Conservation (phyloP, 2,329 filamentous ascomycete species). For the Colletotrichum truncatum region DNA sequence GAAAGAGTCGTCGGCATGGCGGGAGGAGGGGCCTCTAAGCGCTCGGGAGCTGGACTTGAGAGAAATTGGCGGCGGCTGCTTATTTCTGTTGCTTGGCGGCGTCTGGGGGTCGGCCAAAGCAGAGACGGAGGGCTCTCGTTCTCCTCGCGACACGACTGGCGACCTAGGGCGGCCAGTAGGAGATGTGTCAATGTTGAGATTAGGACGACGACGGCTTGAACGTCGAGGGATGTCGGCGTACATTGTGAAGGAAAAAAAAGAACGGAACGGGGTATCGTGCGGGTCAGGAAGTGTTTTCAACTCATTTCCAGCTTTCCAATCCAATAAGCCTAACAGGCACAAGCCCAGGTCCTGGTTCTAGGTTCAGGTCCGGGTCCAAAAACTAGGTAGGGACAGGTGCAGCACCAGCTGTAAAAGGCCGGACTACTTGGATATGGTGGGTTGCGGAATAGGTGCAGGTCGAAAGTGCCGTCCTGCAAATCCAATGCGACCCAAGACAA, state of each 20-base stretch:
- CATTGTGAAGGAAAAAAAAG: constrained; percentile 23
- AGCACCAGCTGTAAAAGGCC: not conserved
- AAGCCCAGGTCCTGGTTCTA: not conserved
- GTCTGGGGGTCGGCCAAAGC: constrained; percentile 17
- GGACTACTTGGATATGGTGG: not conserved
- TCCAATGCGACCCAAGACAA: constrained; percentile 6
- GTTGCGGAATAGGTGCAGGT: not conserved
- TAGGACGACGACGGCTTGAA: constrained; percentile 31
- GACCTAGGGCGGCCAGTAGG: constrained; percentile 15
- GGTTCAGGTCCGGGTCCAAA: not conserved
- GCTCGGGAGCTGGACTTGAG: constrained; percentile 43
- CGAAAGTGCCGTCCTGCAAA: constrained; percentile 3
- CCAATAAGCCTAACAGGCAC: not conserved
- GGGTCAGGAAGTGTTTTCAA: constrained; percentile 27
- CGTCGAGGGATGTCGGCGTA: constrained; percentile 27
- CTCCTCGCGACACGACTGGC: constrained; percentile 18
- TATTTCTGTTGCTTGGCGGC: constrained; percentile 25
- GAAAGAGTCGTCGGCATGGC: constrained; percentile 44
- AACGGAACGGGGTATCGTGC: constrained; percentile 14
- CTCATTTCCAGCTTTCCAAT: constrained; percentile 24
- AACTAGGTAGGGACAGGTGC: not conserved
- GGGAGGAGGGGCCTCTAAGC: constrained; percentile 38
- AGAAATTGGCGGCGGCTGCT: constrained; percentile 10
- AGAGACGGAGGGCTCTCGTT: not conserved
- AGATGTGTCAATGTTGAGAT: constrained; percentile 33